Percentiles rank a stretch among this genome's conserved stretches.
phyloP scores from a whole-genome alignment of 345 rosid genomes.

The Pistacia integerrima region DNA sequence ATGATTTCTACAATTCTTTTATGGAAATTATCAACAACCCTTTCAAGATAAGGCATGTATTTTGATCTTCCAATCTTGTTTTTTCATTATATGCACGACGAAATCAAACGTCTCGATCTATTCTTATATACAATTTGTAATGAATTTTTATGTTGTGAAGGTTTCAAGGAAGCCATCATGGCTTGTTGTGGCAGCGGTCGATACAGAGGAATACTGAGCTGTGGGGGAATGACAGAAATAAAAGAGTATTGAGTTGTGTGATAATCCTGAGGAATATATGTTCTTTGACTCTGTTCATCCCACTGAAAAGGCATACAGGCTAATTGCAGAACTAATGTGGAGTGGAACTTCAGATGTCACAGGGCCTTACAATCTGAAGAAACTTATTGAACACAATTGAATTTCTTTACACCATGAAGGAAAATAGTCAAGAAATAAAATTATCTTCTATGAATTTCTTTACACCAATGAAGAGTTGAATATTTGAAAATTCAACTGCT shows the following conservation, averaged over 20 bases:
- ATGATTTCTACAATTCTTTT: slow-evolving; percentile 8
- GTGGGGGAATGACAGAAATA: slow-evolving; percentile 27
- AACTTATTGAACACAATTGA: not conserved
- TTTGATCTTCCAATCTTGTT: not conserved
- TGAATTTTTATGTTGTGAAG: slow-evolving; percentile 16
- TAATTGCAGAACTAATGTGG: slow-evolving; percentile 20
- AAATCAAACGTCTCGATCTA: too few relatives aligned
- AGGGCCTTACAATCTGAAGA: slow-evolving; percentile 39
- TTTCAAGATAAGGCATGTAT: slow-evolving; percentile 17
- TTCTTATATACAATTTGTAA: too few relatives aligned
- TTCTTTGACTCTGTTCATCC: slow-evolving; percentile 21
- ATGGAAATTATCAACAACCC: slow-evolving; percentile 14
- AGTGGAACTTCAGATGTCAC: slow-evolving; percentile 18
- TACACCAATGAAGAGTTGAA: too few relatives aligned
- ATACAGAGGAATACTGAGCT: slow-evolving; percentile 20
- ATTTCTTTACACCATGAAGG: too few relatives aligned
- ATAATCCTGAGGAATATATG: slow-evolving; percentile 12
- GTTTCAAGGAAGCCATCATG: slow-evolving; percentile 33
- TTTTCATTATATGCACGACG: too few relatives aligned
- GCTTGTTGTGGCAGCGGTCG: slow-evolving; percentile 48
- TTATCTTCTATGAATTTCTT: too few relatives aligned
- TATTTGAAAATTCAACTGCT: too few relatives aligned
- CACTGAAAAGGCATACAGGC: slow-evolving; percentile 18
- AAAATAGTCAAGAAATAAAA: too few relatives aligned
- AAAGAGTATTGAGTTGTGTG: slow-evolving; percentile 12